A percentile compares a stretch with the other conserved stretches of the same genome.
These are phyloP conservation scores for Diplotaxis tenuifolia DNA, from an alignment of 345 rosid species.

Conservation along the genomic window DNA sequence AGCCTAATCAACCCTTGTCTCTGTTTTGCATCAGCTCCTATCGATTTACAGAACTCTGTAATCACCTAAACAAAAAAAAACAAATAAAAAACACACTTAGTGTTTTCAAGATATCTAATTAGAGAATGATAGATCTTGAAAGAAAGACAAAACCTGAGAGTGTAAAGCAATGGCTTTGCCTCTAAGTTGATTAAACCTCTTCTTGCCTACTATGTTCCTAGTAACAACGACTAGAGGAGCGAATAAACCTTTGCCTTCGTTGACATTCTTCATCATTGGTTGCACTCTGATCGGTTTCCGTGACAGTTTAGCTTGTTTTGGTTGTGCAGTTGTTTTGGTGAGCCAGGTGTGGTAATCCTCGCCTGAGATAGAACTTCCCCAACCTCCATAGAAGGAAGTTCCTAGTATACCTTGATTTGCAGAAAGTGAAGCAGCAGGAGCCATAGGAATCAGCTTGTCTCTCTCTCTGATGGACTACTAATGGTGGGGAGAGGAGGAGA, in stretches of 20 bases:
- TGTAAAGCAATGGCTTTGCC: constrained; percentile 98
- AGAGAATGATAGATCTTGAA: background rate
- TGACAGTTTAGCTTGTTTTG: constrained; percentile 39
- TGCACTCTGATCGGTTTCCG: constrained; percentile 44
- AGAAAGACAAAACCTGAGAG: constrained; percentile 61
- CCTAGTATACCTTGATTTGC: constrained; percentile 44
- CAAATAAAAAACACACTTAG: constrained; percentile 1
- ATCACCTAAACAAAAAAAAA: constrained; percentile 59
- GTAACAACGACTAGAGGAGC: constrained; percentile 79
- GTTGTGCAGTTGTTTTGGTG: constrained; percentile 40
- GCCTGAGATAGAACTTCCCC: constrained; percentile 52
- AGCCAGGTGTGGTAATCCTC: constrained; percentile 44
- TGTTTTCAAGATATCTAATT: background rate
- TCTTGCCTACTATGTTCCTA: constrained; percentile 72
- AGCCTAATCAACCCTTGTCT: constrained; percentile 93
- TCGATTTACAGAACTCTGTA: constrained; percentile 90
- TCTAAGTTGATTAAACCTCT: constrained; percentile 83
- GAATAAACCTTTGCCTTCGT: constrained; percentile 93
- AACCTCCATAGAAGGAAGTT: constrained; percentile 50
- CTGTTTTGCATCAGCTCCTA: constrained; percentile 95
- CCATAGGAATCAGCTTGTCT: constrained; percentile 33
- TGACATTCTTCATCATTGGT: constrained; percentile 84
- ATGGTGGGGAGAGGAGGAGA: background rate
- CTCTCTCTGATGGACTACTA: background rate
- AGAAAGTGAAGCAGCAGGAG: constrained; percentile 45